Conservation (phyloP, 1,284 basidiomycete species). For the Ganoderma lucidum region DNA sequence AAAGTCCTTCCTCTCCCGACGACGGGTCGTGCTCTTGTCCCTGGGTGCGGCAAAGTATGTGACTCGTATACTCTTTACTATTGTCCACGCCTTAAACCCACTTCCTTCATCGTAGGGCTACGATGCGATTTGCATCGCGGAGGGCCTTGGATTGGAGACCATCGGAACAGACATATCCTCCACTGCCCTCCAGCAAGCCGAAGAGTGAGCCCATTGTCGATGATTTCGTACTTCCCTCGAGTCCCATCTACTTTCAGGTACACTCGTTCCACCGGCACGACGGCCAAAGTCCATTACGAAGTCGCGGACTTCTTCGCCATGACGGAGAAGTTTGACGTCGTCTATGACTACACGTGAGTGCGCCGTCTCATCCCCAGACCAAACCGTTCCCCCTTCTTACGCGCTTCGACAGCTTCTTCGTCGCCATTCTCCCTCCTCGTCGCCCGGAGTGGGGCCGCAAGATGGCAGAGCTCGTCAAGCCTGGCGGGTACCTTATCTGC, state of each 20-base stretch:
- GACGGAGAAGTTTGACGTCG: constrained; percentile 53
- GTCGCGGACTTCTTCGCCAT: constrained; percentile 61
- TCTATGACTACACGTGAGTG: constrained; percentile 76
- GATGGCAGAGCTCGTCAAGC: constrained; percentile 63
- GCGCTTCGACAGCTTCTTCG: constrained; percentile 63
- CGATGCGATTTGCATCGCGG: constrained; percentile 64
- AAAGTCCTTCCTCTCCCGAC: constrained; percentile 57
- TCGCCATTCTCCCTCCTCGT: constrained; percentile 66
- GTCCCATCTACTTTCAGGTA: constrained; percentile 1
- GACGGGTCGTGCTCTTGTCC: constrained; percentile 67
- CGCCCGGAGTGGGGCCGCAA: constrained; percentile 65
- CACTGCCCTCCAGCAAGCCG: constrained; percentile 60
- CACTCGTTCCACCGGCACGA: constrained; percentile 7
- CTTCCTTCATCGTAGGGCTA: constrained; percentile 51
- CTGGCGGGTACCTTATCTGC: constrained; percentile 69
- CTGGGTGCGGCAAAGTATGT: constrained; percentile 75
- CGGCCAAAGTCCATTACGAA: constrained; percentile 48
- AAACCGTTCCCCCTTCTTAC: background rate
- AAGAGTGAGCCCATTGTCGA: constrained; percentile 45
- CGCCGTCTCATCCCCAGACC: background rate
- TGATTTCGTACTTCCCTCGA: background rate
- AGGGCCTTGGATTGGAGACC: constrained; percentile 55
- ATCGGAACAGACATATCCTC: constrained; percentile 65
- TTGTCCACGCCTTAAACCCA: background rate
- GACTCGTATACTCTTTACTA: background rate